Conservation (phyloP, 108 stramenopile genomes). For the Cyclotella baltica region DNA sequence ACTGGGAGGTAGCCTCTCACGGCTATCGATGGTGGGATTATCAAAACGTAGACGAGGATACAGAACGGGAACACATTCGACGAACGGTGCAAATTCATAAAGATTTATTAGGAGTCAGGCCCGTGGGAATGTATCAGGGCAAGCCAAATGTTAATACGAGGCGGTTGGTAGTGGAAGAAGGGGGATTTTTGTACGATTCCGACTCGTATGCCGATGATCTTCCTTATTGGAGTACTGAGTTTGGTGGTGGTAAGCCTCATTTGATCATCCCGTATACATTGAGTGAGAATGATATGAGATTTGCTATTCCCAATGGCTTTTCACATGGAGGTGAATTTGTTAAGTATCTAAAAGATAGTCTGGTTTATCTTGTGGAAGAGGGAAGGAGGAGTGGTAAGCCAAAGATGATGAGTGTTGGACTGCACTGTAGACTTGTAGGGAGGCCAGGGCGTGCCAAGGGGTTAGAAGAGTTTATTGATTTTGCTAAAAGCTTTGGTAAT, state of each 20-base stretch:
- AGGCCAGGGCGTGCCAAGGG: conserved; percentile 90
- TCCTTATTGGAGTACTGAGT: conserved; percentile 90
- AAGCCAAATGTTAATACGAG: conserved; percentile 88
- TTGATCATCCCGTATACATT: conserved; percentile 94
- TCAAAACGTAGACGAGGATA: conserved; percentile 82
- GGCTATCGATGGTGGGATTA: conserved; percentile 97
- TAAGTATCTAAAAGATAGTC: conserved; percentile 81
- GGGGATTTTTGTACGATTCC: conserved; percentile 93
- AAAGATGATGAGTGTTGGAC: conserved; percentile 94
- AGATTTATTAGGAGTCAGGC: conserved; percentile 80
- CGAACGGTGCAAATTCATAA: conserved; percentile 90
- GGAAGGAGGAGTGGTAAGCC: conserved; percentile 83
- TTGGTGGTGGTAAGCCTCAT: conserved; percentile 74
- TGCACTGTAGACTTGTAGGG: conserved; percentile 91
- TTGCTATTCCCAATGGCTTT: conserved; percentile 87
- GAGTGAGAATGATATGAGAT: conserved; percentile 95
- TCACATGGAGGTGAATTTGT: conserved; percentile 81
- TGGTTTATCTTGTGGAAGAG: conserved; percentile 85
- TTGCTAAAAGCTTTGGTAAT: conserved; percentile 80
- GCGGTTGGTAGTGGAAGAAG: conserved; percentile 86
- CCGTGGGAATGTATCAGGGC: conserved; percentile 94
- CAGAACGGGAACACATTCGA: conserved; percentile 90
- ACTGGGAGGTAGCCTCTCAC: conserved; percentile 92
- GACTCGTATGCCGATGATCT: conserved; percentile 95
- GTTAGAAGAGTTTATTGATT: conserved; percentile 90